phyloP scores from a whole-genome alignment of 441 rosid species.

The Erodium chrysanthum region DNA sequence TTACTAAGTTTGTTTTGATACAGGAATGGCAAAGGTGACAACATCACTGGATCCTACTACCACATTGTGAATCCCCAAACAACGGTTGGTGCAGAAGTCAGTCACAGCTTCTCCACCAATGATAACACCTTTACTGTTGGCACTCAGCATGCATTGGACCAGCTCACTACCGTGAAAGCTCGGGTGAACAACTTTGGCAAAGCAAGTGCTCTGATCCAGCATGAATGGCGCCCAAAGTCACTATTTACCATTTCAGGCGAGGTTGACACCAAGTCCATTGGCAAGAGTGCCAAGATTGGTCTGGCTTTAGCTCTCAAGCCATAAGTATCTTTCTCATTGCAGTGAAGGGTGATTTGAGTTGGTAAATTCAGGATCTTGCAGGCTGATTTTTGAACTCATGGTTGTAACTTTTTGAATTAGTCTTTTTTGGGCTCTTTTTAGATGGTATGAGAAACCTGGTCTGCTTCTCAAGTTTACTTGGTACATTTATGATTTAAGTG shows the following conservation, averaged over 20 bases:
- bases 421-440: neutral
- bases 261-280: slow-evolving; percentile 57
- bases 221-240: slow-evolving; percentile 82
- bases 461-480: neutral
- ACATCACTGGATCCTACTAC: slow-evolving; percentile 60
- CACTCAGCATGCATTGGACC: slow-evolving; percentile 62
- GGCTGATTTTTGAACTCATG: neutral
- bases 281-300: slow-evolving; percentile 80
- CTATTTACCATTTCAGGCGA: slow-evolving; percentile 62
- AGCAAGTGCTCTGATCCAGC: slow-evolving; percentile 76
- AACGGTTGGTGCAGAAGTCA: slow-evolving; percentile 73
- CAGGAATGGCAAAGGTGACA: slow-evolving; percentile 79
- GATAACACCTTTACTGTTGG: slow-evolving; percentile 66
- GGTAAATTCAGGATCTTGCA: neutral
- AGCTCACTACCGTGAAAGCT: slow-evolving; percentile 64
- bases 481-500: too few relatives aligned
- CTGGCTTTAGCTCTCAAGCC: slow-evolving; percentile 80
- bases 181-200: slow-evolving; percentile 60
- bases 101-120: slow-evolving; percentile 61
- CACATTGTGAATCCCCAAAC: slow-evolving; percentile 52
- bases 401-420: neutral
- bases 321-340: slow-evolving; percentile 16
- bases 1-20: neutral
- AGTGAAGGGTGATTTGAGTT: neutral
- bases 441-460: neutral